Evolutionary conservation across 805 yeast genomes (phyloP).

Genomic region (Pichia deserticola): DNA sequence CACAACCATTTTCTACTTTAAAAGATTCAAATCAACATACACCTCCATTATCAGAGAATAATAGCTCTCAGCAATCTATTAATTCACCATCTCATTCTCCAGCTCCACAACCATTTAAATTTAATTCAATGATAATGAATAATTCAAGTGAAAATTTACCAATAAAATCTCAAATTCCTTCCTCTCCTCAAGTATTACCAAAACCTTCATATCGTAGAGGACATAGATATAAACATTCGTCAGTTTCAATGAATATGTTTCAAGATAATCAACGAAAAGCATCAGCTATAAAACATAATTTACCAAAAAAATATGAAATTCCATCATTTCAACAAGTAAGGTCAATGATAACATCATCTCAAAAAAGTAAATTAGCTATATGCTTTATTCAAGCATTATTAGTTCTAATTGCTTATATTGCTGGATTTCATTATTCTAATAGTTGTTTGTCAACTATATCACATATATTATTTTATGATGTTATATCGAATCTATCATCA

Average conservation of each 20-base stretch:
- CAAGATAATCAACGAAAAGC: conserved; percentile 61
- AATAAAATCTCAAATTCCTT: not conserved
- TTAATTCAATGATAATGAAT: conserved; percentile 42
- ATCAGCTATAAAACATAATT: conserved; percentile 51
- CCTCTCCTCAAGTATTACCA: conserved; percentile 14
- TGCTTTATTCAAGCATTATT: conserved; percentile 48
- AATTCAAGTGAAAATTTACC: conserved; percentile 10
- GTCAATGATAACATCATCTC: conserved; percentile 50
- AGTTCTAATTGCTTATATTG: conserved; percentile 48
- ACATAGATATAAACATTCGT: conserved; percentile 91
- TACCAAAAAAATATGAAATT: conserved; percentile 62
- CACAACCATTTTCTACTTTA: not conserved
- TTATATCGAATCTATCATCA: conserved; percentile 64
- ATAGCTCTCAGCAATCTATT: conserved; percentile 19
- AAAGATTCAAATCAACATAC: conserved; percentile 20
- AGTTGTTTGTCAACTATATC: conserved; percentile 69
- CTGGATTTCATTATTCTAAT: conserved; percentile 52
- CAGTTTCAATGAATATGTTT: conserved; percentile 91
- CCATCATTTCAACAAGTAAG: conserved; percentile 63
- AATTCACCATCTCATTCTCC: conserved; percentile 11
- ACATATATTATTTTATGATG: conserved; percentile 81
- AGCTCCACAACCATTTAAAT: conserved; percentile 52
- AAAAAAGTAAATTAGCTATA: conserved; percentile 52
- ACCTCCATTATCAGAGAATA: conserved; percentile 7
- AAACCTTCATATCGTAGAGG: conserved; percentile 80